Evolutionary conservation across 345 rosid species (phyloP).

Genomic region (Aquilaria malaccensis): DNA sequence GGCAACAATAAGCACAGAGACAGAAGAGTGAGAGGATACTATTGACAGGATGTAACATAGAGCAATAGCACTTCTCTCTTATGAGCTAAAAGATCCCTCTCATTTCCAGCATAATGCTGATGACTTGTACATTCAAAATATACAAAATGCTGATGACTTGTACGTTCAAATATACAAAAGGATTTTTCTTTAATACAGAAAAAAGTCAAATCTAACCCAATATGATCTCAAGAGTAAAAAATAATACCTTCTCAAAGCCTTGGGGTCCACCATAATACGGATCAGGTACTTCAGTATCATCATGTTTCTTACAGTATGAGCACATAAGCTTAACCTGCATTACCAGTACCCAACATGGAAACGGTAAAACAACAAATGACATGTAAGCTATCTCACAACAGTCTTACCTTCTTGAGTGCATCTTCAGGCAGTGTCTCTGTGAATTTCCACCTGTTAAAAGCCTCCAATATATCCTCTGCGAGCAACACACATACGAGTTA

Average conservation of each 20-base stretch:
- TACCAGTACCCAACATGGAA: constrained; percentile 2
- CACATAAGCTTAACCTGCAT: constrained; percentile 88
- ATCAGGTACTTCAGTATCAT: constrained; percentile 81
- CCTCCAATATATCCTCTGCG: constrained; percentile 69
- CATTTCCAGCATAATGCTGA: no score
- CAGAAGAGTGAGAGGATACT: no score
- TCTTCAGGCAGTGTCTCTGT: constrained; percentile 55
- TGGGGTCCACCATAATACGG: constrained; percentile 91
- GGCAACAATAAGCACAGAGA: no score
- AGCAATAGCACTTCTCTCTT: no score
- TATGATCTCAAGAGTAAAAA: neutral
- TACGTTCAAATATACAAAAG: neutral
- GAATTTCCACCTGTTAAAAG: constrained; percentile 71
- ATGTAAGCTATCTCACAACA: neutral
- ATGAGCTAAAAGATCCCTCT: no score
- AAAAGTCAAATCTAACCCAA: neutral
- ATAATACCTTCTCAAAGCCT: constrained; percentile 85
- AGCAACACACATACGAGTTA: constrained; percentile 8
- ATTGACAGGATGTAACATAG: no score
- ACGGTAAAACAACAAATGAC: neutral
- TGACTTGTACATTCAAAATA: no score
- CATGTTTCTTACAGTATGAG: constrained; percentile 82
- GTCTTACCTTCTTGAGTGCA: constrained; percentile 65
- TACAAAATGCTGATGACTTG: no score
- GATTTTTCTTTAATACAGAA: neutral